A percentile compares a stretch with the other conserved stretches of the same genome.
phyloP scores from a whole-genome alignment of 1,284 basidiomycete genomes.

The Cutaneotrichosporon cyanovorans region DNA sequence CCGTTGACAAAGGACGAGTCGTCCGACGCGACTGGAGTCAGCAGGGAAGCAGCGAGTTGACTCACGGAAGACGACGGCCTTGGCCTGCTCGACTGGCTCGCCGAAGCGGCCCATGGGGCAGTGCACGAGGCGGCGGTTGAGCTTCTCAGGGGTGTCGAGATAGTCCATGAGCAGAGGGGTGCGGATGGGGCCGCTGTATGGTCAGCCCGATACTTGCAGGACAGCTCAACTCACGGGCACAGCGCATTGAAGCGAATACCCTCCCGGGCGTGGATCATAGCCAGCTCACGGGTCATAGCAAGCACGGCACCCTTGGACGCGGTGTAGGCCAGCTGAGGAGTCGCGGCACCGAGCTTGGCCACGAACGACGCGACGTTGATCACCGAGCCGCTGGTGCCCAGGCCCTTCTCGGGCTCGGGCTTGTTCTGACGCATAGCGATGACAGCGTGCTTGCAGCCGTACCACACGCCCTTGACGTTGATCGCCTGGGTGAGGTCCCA shows the following conservation, averaged over 20 bases:
- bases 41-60: constrained; percentile 20
- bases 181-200: constrained; percentile 76
- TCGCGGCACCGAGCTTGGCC: constrained; percentile 84
- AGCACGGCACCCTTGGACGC: constrained; percentile 73
- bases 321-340: constrained; percentile 80
- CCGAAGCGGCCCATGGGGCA: constrained; percentile 96
- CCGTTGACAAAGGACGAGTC: constrained; percentile 57
- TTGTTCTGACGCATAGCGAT: constrained; percentile 88
- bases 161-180: constrained; percentile 96
- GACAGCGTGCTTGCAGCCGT: constrained; percentile 94
- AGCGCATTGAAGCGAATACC: constrained; percentile 91
- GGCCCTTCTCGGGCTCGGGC: constrained; percentile 67
- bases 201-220: not conserved
- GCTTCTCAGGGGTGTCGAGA: constrained; percentile 93
- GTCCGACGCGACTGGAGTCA: constrained; percentile 45
- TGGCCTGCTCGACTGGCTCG: constrained; percentile 89
- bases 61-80: constrained; percentile 81
- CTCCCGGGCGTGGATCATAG: constrained; percentile 93
- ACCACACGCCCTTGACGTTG: constrained; percentile 98
- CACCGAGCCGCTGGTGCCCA: constrained; percentile 80
- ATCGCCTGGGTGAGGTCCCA: constrained; percentile 92
- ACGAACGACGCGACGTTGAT: constrained; percentile 97
- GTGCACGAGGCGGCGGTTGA: constrained; percentile 79
- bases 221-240: constrained; percentile 64
- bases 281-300: constrained; percentile 94